phyloP scores from a whole-genome alignment of 2,329 filamentous ascomycete genomes.

The Xylariaceae sp. region DNA sequence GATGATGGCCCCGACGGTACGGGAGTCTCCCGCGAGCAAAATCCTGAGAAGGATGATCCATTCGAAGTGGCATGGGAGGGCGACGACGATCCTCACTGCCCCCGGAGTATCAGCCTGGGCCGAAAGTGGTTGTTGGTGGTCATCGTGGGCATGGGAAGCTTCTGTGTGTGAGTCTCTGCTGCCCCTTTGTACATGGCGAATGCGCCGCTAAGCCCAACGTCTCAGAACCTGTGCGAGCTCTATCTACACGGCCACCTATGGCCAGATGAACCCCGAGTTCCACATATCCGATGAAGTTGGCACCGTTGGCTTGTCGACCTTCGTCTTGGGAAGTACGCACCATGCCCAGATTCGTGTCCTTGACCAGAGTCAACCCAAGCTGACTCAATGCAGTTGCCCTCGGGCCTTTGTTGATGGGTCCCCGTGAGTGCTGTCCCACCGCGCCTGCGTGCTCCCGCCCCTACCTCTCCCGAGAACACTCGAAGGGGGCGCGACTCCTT shows the following conservation, averaged over 20 bases:
- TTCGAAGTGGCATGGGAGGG: constrained; percentile 72
- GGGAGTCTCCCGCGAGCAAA: background rate
- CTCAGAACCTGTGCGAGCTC: constrained; percentile 72
- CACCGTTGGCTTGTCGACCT: constrained; percentile 73
- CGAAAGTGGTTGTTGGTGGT: constrained; percentile 74
- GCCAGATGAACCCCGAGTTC: constrained; percentile 69
- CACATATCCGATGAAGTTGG: constrained; percentile 62
- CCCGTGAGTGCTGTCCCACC: too few relatives aligned
- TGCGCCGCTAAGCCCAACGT: constrained; percentile 2
- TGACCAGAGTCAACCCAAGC: too few relatives aligned
- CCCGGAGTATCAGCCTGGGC: constrained; percentile 52
- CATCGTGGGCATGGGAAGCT: constrained; percentile 64
- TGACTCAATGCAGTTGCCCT: constrained; percentile 36
- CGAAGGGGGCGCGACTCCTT: too few relatives aligned
- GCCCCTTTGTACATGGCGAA: background rate
- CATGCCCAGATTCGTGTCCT: too few relatives aligned
- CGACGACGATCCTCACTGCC: constrained; percentile 65
- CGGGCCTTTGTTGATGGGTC: constrained; percentile 56
- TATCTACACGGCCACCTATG: constrained; percentile 81
- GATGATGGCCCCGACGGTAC: constrained; percentile 9
- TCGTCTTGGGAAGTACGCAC: constrained; percentile 64
- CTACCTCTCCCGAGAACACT: too few relatives aligned
- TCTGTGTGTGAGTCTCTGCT: constrained; percentile 68
- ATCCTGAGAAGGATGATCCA: constrained; percentile 33
- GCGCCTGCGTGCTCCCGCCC: too few relatives aligned